Percentiles rank a stretch among this genome's conserved stretches.
Evolutionary conservation across 192 early-diverging fungal genomes (phyloP).

Genomic region (Paraglomus brasilianum): DNA sequence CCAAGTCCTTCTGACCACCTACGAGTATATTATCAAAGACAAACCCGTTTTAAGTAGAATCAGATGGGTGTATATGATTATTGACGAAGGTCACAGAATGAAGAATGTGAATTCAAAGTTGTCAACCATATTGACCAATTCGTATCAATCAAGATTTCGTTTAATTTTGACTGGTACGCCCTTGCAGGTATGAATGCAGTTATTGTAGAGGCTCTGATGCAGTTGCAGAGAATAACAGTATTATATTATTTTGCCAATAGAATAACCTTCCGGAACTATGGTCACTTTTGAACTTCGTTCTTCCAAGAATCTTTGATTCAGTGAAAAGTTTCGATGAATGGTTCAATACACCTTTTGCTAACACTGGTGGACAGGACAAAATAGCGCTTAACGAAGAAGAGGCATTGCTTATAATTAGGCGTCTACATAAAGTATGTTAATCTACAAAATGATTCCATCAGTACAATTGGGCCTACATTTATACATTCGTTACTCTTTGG

Average conservation of each 20-base stretch:
- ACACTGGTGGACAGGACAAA: conserved; percentile 76
- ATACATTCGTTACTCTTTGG: neutral
- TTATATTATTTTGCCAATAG: conserved; percentile 33
- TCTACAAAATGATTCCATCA: neutral
- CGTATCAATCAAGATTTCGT: conserved; percentile 87
- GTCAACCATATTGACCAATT: conserved; percentile 79
- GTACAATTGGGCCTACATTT: neutral
- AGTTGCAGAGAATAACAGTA: neutral
- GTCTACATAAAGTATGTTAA: conserved; percentile 80
- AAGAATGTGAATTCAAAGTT: conserved; percentile 93
- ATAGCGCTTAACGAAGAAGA: conserved; percentile 99
- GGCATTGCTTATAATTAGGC: conserved; percentile 89
- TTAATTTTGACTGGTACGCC: conserved; percentile 98
- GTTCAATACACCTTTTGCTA: conserved; percentile 96
- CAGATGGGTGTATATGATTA: conserved; percentile 98
- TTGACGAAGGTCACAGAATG: conserved; percentile 99
- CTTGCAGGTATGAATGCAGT: conserved; percentile 63
- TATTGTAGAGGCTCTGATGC: neutral
- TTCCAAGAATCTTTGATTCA: conserved; percentile 96
- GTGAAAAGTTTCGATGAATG: conserved; percentile 98
- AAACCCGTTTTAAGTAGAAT: conserved; percentile 81
- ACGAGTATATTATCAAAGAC: conserved; percentile 96
- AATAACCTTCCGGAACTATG: conserved; percentile 98
- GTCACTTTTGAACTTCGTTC: conserved; percentile 93
- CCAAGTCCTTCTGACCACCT: conserved; percentile 96